Conservation (phyloP, 2,329 filamentous ascomycete species). For the Arthrobotrys iridis region DNA sequence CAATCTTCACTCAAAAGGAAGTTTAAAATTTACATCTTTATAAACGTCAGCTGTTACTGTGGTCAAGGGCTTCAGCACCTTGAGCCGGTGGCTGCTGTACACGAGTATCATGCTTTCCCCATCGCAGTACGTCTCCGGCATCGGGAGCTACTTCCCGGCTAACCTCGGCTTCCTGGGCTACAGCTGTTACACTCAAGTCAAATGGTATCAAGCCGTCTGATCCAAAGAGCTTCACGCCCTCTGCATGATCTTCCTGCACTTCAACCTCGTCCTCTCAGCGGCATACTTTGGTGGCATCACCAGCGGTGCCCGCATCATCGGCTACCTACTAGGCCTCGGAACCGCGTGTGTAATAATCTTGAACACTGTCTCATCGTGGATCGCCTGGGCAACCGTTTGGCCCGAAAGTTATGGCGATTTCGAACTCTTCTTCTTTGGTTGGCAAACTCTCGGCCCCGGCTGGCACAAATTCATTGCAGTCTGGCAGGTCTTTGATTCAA, state of each 20-base stretch:
- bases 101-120: constrained; percentile 38
- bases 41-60: constrained; percentile 10
- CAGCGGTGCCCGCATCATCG: constrained; percentile 5
- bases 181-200: constrained; percentile 47
- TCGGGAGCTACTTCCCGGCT: constrained; percentile 41
- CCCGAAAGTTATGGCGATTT: constrained; percentile 23
- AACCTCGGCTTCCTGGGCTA: constrained; percentile 44
- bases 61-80: constrained; percentile 34
- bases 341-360: constrained; percentile 27
- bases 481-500: neutral
- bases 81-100: constrained; percentile 48
- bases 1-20: too few species aligned
- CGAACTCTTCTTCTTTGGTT: constrained; percentile 41
- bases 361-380: constrained; percentile 39
- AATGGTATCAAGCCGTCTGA: constrained; percentile 14
- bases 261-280: constrained; percentile 3
- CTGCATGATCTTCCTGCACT: neutral
- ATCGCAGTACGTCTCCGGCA: constrained; percentile 35
- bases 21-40: too few species aligned
- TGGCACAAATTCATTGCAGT: neutral
- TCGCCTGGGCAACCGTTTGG: constrained; percentile 32
- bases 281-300: constrained; percentile 5
- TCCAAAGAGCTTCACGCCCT: constrained; percentile 22
- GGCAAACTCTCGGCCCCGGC: neutral
- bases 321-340: constrained; percentile 8